Evolutionary conservation across 208 protist species (phyloP), one percentile per base, ranked within the genome.

Genomic region (Wallacemonas sp.): DNA sequence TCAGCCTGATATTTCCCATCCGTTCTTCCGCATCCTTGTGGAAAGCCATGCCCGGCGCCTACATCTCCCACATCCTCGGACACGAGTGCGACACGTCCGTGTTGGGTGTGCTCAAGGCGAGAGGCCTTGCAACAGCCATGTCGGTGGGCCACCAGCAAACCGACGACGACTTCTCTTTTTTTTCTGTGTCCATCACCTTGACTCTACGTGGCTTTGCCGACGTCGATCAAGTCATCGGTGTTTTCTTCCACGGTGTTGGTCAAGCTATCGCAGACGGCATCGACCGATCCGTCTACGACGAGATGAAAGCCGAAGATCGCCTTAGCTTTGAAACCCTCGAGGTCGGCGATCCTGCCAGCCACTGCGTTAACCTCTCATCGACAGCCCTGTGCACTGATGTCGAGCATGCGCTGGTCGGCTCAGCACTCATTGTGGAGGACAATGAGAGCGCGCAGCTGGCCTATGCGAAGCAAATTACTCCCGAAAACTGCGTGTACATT

Each of bases 51-150:
- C 91, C 95, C 2, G 50, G 62, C 19, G 45, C 71, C 15, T 98
- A 98, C 61, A 69, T 93, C 4, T 79, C 82, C 5, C 91, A 98
- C 74, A 66, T 98, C 19, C 63, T 98, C 39, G 96, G 96, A 0
- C 96, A 98, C 60, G 96, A 98, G 82, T 92, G 91, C 37, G 65
- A 91, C 54, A 85, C 80, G n/a, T 95, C 87, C 30, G 67, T 97
- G 3, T 63, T 98, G 26, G 80, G 87, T n/a, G 50, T 91, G 17
- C 69, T 98, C 29, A 93, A 97, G 67, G 34, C 63, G 38, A 74
- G 63, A 36, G 83, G 90, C 26, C 76, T 79, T 58, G 92, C 81
- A 0, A 89, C 79, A 6, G 73, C 26, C 19, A 85, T 98, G 67
- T 24, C 80, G n/a, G 89, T 79, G 30, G 93, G 94, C 8, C 15